A percentile compares a stretch with the other conserved stretches of the same genome.
These are phyloP conservation scores for Pseudofabraea citricarpa DNA, from an alignment of 2,329 filamentous ascomycete species.

Conservation along the genomic window DNA sequence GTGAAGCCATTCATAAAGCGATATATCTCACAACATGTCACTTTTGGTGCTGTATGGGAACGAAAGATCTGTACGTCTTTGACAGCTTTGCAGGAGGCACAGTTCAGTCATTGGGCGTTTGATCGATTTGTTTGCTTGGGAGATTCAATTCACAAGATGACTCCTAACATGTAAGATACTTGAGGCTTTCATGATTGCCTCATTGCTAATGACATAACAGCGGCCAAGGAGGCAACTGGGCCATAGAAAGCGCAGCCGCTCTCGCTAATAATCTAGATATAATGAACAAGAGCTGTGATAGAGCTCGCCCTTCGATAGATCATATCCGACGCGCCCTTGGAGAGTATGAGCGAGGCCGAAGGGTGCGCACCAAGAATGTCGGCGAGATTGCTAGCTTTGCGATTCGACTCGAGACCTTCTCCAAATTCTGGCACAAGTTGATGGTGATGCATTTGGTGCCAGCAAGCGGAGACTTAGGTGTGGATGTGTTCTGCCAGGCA, in stretches of 20 bases:
- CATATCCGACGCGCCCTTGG: not conserved
- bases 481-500: not conserved
- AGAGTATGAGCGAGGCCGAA: not conserved
- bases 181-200: not conserved
- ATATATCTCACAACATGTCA: not conserved
- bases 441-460: not conserved
- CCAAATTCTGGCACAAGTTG: not conserved
- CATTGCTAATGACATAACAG: conserved; percentile 8
- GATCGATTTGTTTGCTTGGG: conserved; percentile 4
- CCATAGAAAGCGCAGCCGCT: conserved; percentile 8
- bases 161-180: not conserved
- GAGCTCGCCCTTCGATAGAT: not conserved
- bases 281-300: not conserved
- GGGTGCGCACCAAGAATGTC: not conserved
- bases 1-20: conserved; percentile 3
- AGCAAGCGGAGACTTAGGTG: not conserved
- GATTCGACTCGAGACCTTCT: not conserved
- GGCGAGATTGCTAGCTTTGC: not conserved
- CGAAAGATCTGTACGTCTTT: not conserved
- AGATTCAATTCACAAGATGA: conserved; percentile 6
- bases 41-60: not conserved
- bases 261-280: conserved; percentile 4
- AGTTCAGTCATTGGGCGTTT: conserved; percentile 4
- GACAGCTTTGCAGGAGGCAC: conserved; percentile 1
- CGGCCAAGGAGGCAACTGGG: conserved; percentile 5